Conservation (phyloP, 306 rosid species). For the Fagus sylvatica region DNA sequence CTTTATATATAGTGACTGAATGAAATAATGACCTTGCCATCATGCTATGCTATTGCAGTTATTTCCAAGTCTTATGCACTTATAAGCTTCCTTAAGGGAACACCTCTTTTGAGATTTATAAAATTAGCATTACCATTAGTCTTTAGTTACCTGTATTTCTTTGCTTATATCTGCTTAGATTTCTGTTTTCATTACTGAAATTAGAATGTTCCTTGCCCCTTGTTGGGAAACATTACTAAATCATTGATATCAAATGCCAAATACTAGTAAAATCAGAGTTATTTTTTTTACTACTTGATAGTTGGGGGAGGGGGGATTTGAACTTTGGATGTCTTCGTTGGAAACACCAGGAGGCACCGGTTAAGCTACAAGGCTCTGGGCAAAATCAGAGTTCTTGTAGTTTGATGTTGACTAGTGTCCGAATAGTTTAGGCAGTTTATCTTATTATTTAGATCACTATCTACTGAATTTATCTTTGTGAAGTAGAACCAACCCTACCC, state of each 20-base stretch:
- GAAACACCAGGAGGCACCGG: too few species aligned
- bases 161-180: neutral
- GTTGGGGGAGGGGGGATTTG: too few species aligned
- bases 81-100: neutral
- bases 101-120: neutral
- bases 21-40: neutral
- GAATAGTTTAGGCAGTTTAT: neutral
- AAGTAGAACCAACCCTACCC: neutral
- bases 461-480: neutral
- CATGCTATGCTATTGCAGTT: neutral
- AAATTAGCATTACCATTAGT: neutral
- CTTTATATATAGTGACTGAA: neutral
- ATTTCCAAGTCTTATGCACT: neutral
- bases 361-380: too few species aligned
- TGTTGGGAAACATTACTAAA: neutral
- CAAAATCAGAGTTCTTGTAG: neutral
- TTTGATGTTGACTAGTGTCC: neutral
- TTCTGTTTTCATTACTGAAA: neutral
- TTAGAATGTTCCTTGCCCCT: neutral
- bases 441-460: neutral
- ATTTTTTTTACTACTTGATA: too few species aligned
- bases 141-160: neutral
- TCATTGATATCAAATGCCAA: neutral
- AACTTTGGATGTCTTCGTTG: too few species aligned
- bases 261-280: neutral